Evolutionary conservation across 2,329 filamentous ascomycete genomes (phyloP).

Genomic region (Penicillium psychrosexuale): DNA sequence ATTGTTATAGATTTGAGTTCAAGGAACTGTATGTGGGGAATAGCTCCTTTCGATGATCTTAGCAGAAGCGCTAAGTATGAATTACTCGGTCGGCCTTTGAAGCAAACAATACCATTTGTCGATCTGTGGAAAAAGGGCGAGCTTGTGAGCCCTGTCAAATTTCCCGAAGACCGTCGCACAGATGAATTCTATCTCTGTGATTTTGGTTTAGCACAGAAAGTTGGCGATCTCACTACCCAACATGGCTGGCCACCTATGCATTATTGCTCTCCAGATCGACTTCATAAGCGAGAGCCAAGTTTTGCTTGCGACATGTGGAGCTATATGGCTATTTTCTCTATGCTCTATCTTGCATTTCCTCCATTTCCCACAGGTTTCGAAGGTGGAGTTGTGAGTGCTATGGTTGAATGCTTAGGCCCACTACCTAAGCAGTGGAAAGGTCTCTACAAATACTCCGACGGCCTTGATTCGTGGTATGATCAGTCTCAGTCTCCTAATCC

Average conservation of each 20-base stretch:
- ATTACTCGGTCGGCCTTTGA: slow-evolving; percentile 25
- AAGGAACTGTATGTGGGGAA: slow-evolving; percentile 31
- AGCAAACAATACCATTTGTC: slow-evolving; percentile 23
- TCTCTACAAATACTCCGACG: slow-evolving; percentile 10
- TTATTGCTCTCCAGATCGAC: slow-evolving; percentile 28
- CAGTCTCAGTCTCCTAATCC: slow-evolving; percentile 14
- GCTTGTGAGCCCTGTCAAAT: slow-evolving; percentile 20
- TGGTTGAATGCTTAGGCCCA: slow-evolving; percentile 23
- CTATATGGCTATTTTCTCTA: slow-evolving; percentile 29
- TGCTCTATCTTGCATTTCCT: slow-evolving; percentile 22
- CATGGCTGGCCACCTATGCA: slow-evolving; percentile 14
- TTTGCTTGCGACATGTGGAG: slow-evolving; percentile 33
- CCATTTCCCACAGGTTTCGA: slow-evolving; percentile 17
- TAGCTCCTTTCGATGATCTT: slow-evolving; percentile 22
- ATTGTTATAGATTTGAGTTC: slow-evolving; percentile 24
- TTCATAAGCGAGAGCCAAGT: slow-evolving; percentile 25
- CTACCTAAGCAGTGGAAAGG: slow-evolving; percentile 28
- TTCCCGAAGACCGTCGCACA: slow-evolving; percentile 22
- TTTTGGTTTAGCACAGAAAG: slow-evolving; percentile 27
- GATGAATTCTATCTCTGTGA: slow-evolving; percentile 31
- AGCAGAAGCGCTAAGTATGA: slow-evolving; percentile 27
- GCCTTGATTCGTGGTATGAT: slow-evolving; percentile 30
- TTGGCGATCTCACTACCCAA: slow-evolving; percentile 14
- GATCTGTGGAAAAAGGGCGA: slow-evolving; percentile 27
- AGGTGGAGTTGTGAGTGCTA: slow-evolving; percentile 20